Conservation (phyloP, 202 grass and related monocot genomes). For the Cymbopogon flexuosus region DNA sequence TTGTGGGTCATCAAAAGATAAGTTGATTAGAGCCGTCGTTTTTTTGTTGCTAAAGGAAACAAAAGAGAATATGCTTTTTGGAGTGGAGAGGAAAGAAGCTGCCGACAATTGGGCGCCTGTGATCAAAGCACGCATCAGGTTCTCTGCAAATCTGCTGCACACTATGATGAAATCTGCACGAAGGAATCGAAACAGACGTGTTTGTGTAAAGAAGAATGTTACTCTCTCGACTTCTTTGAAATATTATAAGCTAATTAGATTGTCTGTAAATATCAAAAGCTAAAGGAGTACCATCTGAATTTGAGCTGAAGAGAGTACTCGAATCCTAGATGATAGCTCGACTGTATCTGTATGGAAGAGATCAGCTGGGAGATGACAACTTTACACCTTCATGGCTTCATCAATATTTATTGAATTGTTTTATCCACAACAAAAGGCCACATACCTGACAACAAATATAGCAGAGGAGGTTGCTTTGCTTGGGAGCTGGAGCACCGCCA, state of each 20-base stretch:
- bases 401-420: no score
- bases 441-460: background rate
- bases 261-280: background rate
- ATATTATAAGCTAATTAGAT: background rate
- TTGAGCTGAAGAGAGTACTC: background rate
- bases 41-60: background rate
- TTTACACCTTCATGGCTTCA: no score
- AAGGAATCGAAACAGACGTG: background rate
- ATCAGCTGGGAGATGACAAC: no score
- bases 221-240: background rate
- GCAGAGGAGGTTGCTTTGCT: slow-evolving; percentile 20
- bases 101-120: background rate
- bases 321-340: background rate
- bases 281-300: background rate
- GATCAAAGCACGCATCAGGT: background rate
- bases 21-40: background rate
- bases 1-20: background rate
- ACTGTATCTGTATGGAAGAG: no score
- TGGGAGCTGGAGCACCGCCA: background rate
- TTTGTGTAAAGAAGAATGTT: background rate
- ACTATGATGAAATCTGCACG: background rate
- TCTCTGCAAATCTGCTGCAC: background rate
- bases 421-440: no score
- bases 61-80: slow-evolving; percentile 11
- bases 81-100: background rate